A percentile compares a stretch with the other conserved stretches of the same genome.
Conservation (phyloP, 306 rosid species). For the Dryas alaskensis region DNA sequence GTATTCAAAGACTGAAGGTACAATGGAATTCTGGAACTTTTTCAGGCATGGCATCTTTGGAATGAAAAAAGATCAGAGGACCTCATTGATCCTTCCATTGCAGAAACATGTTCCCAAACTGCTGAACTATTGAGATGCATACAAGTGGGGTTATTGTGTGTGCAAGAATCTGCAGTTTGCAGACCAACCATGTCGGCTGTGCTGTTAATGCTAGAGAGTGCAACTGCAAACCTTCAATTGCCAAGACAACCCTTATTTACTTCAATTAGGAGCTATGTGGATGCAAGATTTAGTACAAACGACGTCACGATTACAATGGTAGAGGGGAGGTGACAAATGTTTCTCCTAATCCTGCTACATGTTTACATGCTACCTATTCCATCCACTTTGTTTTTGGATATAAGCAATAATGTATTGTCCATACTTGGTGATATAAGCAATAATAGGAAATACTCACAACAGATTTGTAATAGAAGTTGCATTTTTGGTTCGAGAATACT, state of each 20-base stretch:
- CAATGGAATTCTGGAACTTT: slow-evolving; percentile 23
- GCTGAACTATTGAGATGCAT: slow-evolving; percentile 56
- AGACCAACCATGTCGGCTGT: slow-evolving; percentile 77
- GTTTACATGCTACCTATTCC: slow-evolving; percentile 11
- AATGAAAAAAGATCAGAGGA: slow-evolving; percentile 53
- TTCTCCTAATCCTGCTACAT: background rate
- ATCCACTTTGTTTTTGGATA: background rate
- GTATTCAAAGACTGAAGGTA: background rate
- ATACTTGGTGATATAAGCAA: background rate
- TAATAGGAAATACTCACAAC: background rate
- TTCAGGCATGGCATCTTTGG: slow-evolving; percentile 91
- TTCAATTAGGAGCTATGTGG: slow-evolving; percentile 49
- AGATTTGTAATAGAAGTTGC: background rate
- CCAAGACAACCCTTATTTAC: slow-evolving; percentile 65
- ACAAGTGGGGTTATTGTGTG: slow-evolving; percentile 78
- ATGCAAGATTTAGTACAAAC: slow-evolving; percentile 43
- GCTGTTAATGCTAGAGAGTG: slow-evolving; percentile 81
- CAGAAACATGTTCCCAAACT: slow-evolving; percentile 37
- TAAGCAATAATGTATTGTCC: background rate
- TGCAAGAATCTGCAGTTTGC: slow-evolving; percentile 70
- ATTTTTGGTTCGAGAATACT: background rate
- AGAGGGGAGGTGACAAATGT: slow-evolving; percentile 41
- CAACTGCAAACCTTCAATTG: slow-evolving; percentile 51
- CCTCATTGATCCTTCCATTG: slow-evolving; percentile 61
- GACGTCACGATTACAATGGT: slow-evolving; percentile 59